phyloP scores from a whole-genome alignment of 73 alveolate species.

The Halteria grandinella region DNA sequence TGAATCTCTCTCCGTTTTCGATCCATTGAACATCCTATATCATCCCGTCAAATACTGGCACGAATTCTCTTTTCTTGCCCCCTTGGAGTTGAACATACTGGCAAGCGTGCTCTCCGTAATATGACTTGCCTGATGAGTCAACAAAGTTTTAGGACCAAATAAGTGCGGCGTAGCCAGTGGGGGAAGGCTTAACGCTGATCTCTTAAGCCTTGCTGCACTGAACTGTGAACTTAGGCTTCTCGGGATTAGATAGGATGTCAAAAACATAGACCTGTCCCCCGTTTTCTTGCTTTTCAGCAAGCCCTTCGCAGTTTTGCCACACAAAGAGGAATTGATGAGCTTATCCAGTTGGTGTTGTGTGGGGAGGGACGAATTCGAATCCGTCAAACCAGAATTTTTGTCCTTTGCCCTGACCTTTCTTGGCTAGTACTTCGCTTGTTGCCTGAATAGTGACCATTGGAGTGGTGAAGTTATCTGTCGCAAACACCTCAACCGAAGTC shows the following conservation, averaged over 20 bases:
- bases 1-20: conserved; percentile 69
- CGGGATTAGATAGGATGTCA: conserved; percentile 10
- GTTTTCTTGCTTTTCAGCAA: conserved; percentile 12
- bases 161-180: conserved; percentile 59
- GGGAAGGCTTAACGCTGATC: conserved; percentile 37
- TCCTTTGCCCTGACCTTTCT: conserved; percentile 1
- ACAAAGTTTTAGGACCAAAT: conserved; percentile 72
- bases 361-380: conserved; percentile 35
- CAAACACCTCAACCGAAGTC: conserved; percentile 24
- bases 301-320: conserved; percentile 32
- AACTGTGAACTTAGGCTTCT: conserved; percentile 52
- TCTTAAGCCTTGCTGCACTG: conserved; percentile 45
- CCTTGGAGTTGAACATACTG: conserved; percentile 65
- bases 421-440: neutral
- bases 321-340: conserved; percentile 5
- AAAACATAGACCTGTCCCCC: conserved; percentile 40
- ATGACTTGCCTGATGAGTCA: conserved; percentile 79
- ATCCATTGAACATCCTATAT: conserved; percentile 75
- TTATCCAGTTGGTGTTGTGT: neutral
- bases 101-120: conserved; percentile 75
- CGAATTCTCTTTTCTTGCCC: conserved; percentile 55
- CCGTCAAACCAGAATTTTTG: conserved; percentile 26
- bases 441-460: neutral
- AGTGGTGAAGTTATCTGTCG: neutral
- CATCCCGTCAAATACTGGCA: conserved; percentile 54